Percentiles rank a stretch among this genome's conserved stretches.
Evolutionary conservation across 495 filamentous ascomycete species (phyloP).

Genomic region (Astrocystis sublimbata): DNA sequence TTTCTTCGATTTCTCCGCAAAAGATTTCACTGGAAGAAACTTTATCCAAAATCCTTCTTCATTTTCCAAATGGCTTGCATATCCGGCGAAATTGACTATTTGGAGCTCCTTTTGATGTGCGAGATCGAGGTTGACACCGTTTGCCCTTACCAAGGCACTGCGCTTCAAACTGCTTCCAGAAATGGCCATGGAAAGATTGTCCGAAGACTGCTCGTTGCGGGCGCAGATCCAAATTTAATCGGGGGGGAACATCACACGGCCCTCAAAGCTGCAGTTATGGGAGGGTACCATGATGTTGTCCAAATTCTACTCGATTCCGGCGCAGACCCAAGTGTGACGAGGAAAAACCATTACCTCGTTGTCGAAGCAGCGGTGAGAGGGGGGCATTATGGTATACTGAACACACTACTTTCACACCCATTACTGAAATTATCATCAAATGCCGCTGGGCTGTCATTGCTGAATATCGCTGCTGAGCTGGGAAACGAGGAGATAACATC

Average conservation of each 20-base stretch:
- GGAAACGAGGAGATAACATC: neutral
- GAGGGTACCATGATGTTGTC: no score
- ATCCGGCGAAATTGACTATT: neutral
- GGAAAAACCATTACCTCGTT: neutral
- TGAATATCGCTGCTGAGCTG: neutral
- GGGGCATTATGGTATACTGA: neutral
- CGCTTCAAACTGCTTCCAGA: neutral
- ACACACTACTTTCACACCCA: neutral
- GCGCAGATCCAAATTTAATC: neutral
- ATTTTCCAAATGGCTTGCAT: neutral
- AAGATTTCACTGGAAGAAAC: neutral
- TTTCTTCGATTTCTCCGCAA: neutral
- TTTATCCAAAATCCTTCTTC: neutral
- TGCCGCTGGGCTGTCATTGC: neutral
- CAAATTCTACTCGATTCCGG: neutral
- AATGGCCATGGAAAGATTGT: neutral
- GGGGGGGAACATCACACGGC: neutral
- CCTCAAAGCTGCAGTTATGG: neutral
- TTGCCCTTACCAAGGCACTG: neutral
- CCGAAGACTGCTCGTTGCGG: neutral
- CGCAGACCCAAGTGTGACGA: neutral
- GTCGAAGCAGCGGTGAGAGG: neutral
- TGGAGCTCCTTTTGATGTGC: neutral
- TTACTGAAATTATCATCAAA: neutral
- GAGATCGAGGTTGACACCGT: no score